Evolutionary conservation across 345 rosid genomes (phyloP).

Genomic region (Iberis pinnata): DNA sequence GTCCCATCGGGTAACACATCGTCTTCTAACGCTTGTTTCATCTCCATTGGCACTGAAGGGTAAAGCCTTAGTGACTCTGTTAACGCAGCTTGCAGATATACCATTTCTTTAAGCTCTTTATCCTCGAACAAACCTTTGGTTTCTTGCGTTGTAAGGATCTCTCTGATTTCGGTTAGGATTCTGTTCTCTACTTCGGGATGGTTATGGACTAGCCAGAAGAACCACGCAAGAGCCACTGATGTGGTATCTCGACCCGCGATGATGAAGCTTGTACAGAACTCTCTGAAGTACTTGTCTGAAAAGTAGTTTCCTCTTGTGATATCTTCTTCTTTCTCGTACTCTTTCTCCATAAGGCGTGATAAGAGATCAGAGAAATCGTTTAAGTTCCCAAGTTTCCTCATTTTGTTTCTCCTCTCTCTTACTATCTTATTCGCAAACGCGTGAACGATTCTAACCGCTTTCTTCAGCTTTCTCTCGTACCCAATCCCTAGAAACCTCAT

Average conservation of each 20-base stretch:
- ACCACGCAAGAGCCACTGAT: constrained; percentile 66
- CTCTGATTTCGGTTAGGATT: constrained; percentile 40
- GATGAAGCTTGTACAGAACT: constrained; percentile 61
- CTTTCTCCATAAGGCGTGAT: constrained; percentile 48
- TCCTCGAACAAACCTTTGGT: constrained; percentile 20
- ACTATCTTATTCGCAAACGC: constrained; percentile 52
- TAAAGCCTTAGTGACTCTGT: constrained; percentile 67
- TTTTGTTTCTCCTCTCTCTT: constrained; percentile 31
- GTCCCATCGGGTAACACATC: constrained; percentile 60
- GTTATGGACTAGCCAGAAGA: constrained; percentile 58
- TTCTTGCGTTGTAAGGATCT: not conserved
- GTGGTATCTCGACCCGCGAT: constrained; percentile 84
- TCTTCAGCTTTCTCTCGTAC: constrained; percentile 47
- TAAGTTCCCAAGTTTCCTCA: constrained; percentile 29
- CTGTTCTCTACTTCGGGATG: constrained; percentile 47
- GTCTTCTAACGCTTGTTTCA: constrained; percentile 53
- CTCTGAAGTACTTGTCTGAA: constrained; percentile 46
- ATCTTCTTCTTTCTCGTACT: constrained; percentile 25
- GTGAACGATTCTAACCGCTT: constrained; percentile 50
- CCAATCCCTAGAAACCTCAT: constrained; percentile 55
- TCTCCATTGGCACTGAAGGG: constrained; percentile 66
- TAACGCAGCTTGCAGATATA: constrained; percentile 66
- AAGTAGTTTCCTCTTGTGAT: constrained; percentile 20
- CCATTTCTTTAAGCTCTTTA: constrained; percentile 49
- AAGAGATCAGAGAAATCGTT: constrained; percentile 46